These are phyloP conservation scores for Sequoiadendron giganteum DNA, from an alignment of 75 land plant genomes.

Conservation along the genomic window DNA sequence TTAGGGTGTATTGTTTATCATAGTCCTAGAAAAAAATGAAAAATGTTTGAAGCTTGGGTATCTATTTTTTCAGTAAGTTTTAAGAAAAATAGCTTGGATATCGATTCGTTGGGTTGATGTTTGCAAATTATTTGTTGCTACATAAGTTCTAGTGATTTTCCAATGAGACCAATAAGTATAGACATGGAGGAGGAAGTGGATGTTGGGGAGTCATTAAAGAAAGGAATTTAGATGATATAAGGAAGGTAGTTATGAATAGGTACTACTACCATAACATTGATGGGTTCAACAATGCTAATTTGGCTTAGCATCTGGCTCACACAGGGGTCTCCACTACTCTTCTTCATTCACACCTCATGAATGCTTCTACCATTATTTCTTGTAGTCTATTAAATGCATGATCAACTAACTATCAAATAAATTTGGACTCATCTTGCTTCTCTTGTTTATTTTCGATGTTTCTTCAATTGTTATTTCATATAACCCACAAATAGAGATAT, in stretches of 20 bases:
- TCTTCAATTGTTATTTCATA: not conserved
- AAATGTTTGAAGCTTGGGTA: no score
- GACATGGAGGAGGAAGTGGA: not conserved
- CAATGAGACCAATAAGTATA: not conserved
- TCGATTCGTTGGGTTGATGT: no score
- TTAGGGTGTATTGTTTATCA: no score
- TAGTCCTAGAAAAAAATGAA: no score
- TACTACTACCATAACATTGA: not conserved
- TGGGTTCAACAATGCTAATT: not conserved
- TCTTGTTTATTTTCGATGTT: not conserved
- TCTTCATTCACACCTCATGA: not conserved
- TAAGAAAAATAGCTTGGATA: no score
- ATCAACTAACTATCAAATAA: not conserved
- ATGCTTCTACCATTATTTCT: not conserved
- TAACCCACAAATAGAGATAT: not conserved
- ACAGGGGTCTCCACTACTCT: not conserved
- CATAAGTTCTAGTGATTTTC: no score
- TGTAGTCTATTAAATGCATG: not conserved
- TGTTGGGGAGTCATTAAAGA: not conserved
- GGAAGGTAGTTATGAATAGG: not conserved
- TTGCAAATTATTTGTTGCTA: no score
- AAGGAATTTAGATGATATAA: not conserved
- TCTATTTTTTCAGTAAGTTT: no score
- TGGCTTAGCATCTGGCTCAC: not conserved
- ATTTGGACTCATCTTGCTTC: not conserved